phyloP scores from a whole-genome alignment of 495 filamentous ascomycete genomes.

The Glutinoglossum americanum region DNA sequence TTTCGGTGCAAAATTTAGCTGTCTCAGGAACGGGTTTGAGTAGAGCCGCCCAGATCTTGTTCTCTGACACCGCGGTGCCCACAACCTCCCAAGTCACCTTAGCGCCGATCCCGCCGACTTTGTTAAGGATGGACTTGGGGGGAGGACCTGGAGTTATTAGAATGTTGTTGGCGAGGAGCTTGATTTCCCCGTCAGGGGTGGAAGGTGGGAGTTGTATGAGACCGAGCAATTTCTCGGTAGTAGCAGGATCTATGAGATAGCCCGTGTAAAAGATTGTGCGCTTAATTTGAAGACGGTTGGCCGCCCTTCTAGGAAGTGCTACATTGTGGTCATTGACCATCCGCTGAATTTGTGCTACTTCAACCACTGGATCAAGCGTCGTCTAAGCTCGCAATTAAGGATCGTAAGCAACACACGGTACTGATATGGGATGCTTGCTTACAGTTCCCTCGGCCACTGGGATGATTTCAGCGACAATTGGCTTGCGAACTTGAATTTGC shows the following conservation, averaged over 20 bases:
- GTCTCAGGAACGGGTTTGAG: constrained; percentile 47
- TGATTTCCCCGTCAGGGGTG: constrained; percentile 40
- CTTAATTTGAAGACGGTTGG: constrained; percentile 41
- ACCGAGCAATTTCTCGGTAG: constrained; percentile 45
- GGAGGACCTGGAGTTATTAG: constrained; percentile 63
- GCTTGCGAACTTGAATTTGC: constrained; percentile 24
- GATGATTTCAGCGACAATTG: constrained; percentile 60
- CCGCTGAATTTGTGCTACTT: constrained; percentile 68
- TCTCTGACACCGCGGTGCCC: constrained; percentile 48
- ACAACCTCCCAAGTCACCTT: constrained; percentile 69
- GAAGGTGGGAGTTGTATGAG: constrained; percentile 40
- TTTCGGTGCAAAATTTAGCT: constrained; percentile 50
- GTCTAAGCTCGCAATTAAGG: constrained; percentile 13
- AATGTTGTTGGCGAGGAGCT: constrained; percentile 73
- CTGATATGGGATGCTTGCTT: neutral
- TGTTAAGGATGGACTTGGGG: constrained; percentile 42
- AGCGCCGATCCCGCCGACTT: constrained; percentile 64
- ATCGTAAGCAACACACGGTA: neutral
- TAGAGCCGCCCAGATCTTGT: constrained; percentile 69
- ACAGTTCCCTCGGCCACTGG: constrained; percentile 54
- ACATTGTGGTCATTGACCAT: constrained; percentile 76
- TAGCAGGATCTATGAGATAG: constrained; percentile 53
- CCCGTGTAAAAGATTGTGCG: constrained; percentile 87
- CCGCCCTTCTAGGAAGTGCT: constrained; percentile 19
- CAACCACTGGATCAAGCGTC: constrained; percentile 60